phyloP scores from a whole-genome alignment of 352 stramenopile genomes.

The Pythium volutum region DNA sequence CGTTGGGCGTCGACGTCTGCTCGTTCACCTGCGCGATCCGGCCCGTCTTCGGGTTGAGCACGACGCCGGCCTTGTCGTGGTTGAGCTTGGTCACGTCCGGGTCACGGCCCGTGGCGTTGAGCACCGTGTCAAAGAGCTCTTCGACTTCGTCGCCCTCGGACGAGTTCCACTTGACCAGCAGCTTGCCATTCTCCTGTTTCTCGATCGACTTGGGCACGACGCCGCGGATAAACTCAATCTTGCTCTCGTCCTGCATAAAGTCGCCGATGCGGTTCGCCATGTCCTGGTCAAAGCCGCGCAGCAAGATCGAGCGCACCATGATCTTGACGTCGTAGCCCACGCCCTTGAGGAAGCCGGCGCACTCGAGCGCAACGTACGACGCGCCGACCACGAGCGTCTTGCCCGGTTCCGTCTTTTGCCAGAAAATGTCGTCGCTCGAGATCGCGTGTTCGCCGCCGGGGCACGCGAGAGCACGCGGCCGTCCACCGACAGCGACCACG shows the following conservation, averaged over 20 bases:
- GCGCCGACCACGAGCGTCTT: constrained; percentile 97
- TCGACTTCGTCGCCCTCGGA: constrained; percentile 47
- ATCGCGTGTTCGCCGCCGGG: constrained; percentile 93
- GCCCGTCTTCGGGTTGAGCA: constrained; percentile 87
- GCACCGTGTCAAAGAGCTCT: constrained; percentile 96
- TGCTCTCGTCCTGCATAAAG: constrained; percentile 89
- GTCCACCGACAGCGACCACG: constrained; percentile 94
- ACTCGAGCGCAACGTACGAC: constrained; percentile 98
- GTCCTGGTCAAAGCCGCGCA: constrained; percentile 98
- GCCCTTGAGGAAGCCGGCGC: constrained; percentile 95
- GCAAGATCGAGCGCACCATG: constrained; percentile 96
- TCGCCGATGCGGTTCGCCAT: constrained; percentile 92
- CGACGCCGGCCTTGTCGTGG: constrained; percentile 85
- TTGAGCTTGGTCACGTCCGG: constrained; percentile 92
- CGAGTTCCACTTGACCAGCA: constrained; percentile 84
- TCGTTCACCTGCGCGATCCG: constrained; percentile 93
- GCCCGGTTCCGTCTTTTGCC: constrained; percentile 82
- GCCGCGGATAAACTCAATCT: constrained; percentile 91
- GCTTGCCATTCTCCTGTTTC: constrained; percentile 80
- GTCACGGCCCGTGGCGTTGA: constrained; percentile 92
- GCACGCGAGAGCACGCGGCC: constrained; percentile 87
- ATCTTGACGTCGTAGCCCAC: constrained; percentile 96
- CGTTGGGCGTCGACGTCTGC: constrained; percentile 92
- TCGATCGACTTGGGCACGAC: constrained; percentile 91
- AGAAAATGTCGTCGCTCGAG: constrained; percentile 89